Evolutionary conservation across 2,329 filamentous ascomycete species (phyloP), one percentile per base, ranked within the genome.

Genomic region (Thelonectria discophora): DNA sequence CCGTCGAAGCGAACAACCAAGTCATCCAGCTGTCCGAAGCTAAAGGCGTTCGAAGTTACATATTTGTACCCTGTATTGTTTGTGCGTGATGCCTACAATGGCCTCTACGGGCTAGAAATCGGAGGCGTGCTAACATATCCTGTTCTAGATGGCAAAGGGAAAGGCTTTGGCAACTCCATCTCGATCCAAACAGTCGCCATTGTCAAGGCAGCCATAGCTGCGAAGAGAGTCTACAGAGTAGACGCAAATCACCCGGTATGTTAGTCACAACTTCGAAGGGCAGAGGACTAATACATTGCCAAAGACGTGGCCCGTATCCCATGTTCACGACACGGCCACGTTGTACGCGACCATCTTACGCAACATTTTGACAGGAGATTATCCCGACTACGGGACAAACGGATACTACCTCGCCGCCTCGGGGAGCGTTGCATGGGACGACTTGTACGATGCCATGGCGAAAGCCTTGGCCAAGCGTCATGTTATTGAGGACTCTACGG

Each of bases 61-160:
- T 86, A n/a, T 85, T 86, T 67, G 73, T 73, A 0, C 84, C 83
- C 1, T 86, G 83, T 65, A 80, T 86, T 27, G 84, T 86, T 13
- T 85, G 77, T 77, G 67, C 66, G 74, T 63, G 8, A 20, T 18
- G 12, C n/a, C 42, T 34, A 10, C 34, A 8, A 47, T 10, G 17
- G 34, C n/a, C 13, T 24, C 3, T 21, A 27, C 20, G 13, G n/a
- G n/a, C 27, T 30, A 8, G 27, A 5, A 30, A 8, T 30, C 8
- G 2, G 27, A 30, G 27, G 9, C 27, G 7, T 30, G 9, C 7
- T 30, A 24, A 24, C 7, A 30, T 9, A 5, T 30, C 27, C 27
- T 30, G 8, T 30, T 30, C 15, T 5, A 64, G 62, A 64, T 13
- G 62, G 62, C 32, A 50, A 62, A 20, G 55, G 55, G n/a, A 27